Conservation (phyloP, 805 yeast genomes). For the Pichia sporocuriosa region DNA sequence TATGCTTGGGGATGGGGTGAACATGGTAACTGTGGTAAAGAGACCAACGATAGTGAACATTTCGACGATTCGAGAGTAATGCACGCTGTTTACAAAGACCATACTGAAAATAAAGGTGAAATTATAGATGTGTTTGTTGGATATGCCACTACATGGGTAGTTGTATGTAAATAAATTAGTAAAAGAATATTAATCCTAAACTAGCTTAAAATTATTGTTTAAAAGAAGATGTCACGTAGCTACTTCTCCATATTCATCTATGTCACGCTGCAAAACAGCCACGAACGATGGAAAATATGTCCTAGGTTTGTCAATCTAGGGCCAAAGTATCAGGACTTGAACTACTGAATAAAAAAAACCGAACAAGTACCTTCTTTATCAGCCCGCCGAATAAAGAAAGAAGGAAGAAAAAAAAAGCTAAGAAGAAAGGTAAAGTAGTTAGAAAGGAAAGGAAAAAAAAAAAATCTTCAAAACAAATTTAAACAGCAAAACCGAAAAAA, state of each 20-base stretch:
- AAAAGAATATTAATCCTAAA: too few species aligned
- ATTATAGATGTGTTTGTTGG: conserved; percentile 44
- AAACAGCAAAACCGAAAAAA: background rate
- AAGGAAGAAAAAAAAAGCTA: background rate
- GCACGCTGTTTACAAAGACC: too few species aligned
- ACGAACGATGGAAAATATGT: conserved; percentile 79
- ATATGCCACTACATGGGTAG: conserved; percentile 63
- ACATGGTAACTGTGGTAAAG: conserved; percentile 85
- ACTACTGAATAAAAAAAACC: conserved; percentile 7
- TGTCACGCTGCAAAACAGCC: conserved; percentile 24
- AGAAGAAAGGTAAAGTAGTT: background rate
- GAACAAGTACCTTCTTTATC: conserved; percentile 9
- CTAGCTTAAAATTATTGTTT: background rate
- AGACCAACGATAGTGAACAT: background rate
- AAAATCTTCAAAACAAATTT: background rate
- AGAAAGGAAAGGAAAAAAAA: background rate
- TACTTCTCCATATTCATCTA: conserved; percentile 79
- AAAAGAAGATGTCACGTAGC: conserved; percentile 51
- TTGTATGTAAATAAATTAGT: background rate
- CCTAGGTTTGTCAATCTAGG: conserved; percentile 58
- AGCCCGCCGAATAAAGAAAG: conserved; percentile 5
- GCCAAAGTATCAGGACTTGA: conserved; percentile 42
- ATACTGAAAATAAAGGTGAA: conserved; percentile 3
- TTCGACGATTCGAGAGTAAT: too few species aligned
- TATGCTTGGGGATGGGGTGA: conserved; percentile 98